These are phyloP conservation scores for Rosellinia necatrix DNA, from an alignment of 2,329 filamentous ascomycete species.

Conservation along the genomic window DNA sequence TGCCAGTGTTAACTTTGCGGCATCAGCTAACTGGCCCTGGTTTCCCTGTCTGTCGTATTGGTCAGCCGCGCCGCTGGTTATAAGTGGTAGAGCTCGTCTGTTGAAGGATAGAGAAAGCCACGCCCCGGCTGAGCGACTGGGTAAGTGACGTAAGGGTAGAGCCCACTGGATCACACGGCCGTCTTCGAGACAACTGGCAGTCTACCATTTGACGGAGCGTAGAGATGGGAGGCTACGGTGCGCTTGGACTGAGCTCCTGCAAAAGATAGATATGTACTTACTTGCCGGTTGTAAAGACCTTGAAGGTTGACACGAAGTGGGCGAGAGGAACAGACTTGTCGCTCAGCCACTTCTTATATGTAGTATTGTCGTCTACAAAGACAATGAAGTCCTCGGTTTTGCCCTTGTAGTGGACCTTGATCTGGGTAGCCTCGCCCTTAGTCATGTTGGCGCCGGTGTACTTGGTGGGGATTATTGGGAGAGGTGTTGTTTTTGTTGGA, in stretches of 20 bases:
- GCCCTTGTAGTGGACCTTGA: constrained; percentile 88
- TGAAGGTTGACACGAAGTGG: constrained; percentile 85
- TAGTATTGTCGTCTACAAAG: constrained; percentile 63
- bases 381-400: constrained; percentile 61
- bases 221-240: no score
- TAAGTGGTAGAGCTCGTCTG: background rate
- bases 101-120: background rate
- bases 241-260: no score
- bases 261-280: constrained; percentile 57
- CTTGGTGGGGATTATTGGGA: background rate
- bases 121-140: background rate
- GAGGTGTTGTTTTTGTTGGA: background rate
- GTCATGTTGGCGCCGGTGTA: constrained; percentile 57
- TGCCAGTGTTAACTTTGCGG: constrained; percentile 75
- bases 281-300: constrained; percentile 90
- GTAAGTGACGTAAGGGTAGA: no score
- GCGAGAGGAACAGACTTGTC: constrained; percentile 80
- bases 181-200: no score
- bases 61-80: constrained; percentile 24
- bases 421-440: constrained; percentile 70
- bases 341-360: constrained; percentile 78
- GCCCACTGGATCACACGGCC: no score
- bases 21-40: constrained; percentile 77
- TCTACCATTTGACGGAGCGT: no score
- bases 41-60: constrained; percentile 71